A percentile compares a stretch with the other conserved stretches of the same genome.
Evolutionary conservation across 2,329 filamentous ascomycete species (phyloP).

Genomic region (Immersiporthe knoxdaviesiana): DNA sequence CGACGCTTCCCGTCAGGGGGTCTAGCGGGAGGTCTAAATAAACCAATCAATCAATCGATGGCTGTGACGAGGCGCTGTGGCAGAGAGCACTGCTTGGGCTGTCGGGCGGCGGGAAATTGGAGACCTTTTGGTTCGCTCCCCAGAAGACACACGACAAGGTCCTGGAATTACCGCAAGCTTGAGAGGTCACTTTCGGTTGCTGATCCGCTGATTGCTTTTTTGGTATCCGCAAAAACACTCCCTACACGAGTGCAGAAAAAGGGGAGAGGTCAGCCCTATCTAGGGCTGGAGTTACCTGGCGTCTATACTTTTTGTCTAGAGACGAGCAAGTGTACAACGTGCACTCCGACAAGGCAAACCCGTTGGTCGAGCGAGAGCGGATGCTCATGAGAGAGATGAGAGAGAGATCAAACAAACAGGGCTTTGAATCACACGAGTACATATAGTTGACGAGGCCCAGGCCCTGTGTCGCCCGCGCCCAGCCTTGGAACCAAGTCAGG

Average conservation of each 20-base stretch:
- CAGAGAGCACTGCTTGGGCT: constrained; percentile 18
- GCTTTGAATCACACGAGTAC: constrained; percentile 1
- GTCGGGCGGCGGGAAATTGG: constrained; percentile 28
- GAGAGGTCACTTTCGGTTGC: constrained; percentile 22
- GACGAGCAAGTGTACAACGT: background rate
- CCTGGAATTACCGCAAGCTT: constrained; percentile 30
- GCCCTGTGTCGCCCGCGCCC: background rate
- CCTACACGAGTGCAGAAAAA: constrained; percentile 8
- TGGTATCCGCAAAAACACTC: background rate
- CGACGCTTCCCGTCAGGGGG: constrained; percentile 15
- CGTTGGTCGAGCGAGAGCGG: background rate
- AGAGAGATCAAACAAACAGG: background rate
- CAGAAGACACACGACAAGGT: background rate
- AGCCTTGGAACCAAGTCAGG: background rate
- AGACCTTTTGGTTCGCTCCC: constrained; percentile 24
- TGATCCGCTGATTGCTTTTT: constrained; percentile 10
- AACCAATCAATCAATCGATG: constrained; percentile 22
- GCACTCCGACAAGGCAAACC: background rate
- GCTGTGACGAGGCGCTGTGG: constrained; percentile 10
- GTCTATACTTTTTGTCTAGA: background rate
- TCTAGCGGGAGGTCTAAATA: constrained; percentile 14
- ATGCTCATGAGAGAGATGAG: background rate
- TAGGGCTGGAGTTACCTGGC: background rate
- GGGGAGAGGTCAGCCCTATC: background rate
- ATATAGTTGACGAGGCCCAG: background rate